Percentiles rank a stretch among this genome's conserved stretches.
Evolutionary conservation across 371 early-diverging fungal species (phyloP).

Genomic region (Lichtheimia ornata): DNA sequence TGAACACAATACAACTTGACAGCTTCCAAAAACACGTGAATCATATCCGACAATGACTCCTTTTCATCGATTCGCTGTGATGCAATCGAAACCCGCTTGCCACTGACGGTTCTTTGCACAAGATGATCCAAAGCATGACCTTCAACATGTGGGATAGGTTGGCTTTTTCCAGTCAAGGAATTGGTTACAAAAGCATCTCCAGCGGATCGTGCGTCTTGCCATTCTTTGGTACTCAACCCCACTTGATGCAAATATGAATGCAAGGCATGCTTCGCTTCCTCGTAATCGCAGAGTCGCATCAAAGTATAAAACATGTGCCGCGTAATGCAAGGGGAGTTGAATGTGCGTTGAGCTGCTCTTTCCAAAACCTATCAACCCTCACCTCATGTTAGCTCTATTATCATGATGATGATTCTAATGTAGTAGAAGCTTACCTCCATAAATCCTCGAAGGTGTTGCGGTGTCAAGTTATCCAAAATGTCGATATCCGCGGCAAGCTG

Average conservation of each 20-base stretch:
- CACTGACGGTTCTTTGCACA: slow-evolving; percentile 25
- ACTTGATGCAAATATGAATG: slow-evolving; percentile 61
- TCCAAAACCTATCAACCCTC: slow-evolving; percentile 53
- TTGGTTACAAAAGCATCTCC: slow-evolving; percentile 33
- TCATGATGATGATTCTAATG: background rate
- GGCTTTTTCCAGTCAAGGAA: slow-evolving; percentile 1
- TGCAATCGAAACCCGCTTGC: slow-evolving; percentile 56
- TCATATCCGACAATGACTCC: slow-evolving; percentile 21
- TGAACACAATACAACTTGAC: slow-evolving; percentile 41
- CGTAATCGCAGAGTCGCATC: slow-evolving; percentile 70
- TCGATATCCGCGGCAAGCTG: slow-evolving; percentile 64
- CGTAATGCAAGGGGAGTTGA: slow-evolving; percentile 71
- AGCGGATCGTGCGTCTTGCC: slow-evolving; percentile 28
- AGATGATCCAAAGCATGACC: slow-evolving; percentile 9
- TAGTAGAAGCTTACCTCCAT: slow-evolving; percentile 38
- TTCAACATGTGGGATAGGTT: slow-evolving; percentile 10
- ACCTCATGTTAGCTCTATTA: background rate
- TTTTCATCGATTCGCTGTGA: slow-evolving; percentile 9
- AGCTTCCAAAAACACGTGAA: slow-evolving; percentile 44
- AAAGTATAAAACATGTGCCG: slow-evolving; percentile 66
- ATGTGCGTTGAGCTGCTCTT: slow-evolving; percentile 66
- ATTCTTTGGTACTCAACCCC: slow-evolving; percentile 37
- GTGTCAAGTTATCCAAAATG: slow-evolving; percentile 40
- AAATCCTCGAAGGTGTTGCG: slow-evolving; percentile 39
- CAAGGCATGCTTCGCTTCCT: slow-evolving; percentile 73